phyloP scores from a whole-genome alignment of 108 stramenopile species.

The Stephanodiscus triporus region DNA sequence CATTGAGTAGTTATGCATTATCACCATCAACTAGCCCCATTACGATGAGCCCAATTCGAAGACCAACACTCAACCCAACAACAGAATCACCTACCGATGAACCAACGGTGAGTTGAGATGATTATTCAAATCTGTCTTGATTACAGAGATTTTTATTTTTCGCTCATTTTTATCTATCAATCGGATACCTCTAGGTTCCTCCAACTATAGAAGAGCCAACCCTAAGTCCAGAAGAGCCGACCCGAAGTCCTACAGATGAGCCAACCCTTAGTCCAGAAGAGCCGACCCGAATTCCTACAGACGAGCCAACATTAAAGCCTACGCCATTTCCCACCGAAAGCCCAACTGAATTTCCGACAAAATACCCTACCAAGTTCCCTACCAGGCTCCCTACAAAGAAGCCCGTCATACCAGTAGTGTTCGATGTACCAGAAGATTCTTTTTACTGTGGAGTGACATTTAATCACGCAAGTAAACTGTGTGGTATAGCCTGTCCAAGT shows the following conservation, averaged over 20 bases:
- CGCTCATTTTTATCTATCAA: neutral
- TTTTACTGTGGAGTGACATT: slow-evolving; percentile 51
- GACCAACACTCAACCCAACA: slow-evolving; percentile 2
- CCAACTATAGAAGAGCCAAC: slow-evolving; percentile 12
- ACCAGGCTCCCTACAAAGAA: slow-evolving; percentile 39
- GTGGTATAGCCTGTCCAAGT: slow-evolving; percentile 43
- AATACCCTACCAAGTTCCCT: slow-evolving; percentile 28
- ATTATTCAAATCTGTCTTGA: neutral
- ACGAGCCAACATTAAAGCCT: slow-evolving; percentile 17
- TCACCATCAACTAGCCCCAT: neutral
- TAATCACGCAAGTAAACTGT: slow-evolving; percentile 43
- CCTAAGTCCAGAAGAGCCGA: neutral
- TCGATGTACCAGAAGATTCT: slow-evolving; percentile 49
- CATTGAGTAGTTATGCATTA: too few species aligned
- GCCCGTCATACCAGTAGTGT: slow-evolving; percentile 43
- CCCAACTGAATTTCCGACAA: slow-evolving; percentile 41
- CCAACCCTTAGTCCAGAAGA: slow-evolving; percentile 1
- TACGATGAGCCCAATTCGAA: neutral
- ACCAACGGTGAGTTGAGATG: neutral
- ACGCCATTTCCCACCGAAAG: slow-evolving; percentile 22
- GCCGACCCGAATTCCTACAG: slow-evolving; percentile 18
- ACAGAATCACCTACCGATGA: slow-evolving; percentile 1
- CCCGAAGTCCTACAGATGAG: neutral
- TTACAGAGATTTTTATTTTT: neutral
- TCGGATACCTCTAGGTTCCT: neutral